Percentiles rank a stretch among this genome's conserved stretches.
These are phyloP conservation scores for Urostyla sp. DNA, from an alignment of 73 alveolate genomes.

Conservation along the genomic window DNA sequence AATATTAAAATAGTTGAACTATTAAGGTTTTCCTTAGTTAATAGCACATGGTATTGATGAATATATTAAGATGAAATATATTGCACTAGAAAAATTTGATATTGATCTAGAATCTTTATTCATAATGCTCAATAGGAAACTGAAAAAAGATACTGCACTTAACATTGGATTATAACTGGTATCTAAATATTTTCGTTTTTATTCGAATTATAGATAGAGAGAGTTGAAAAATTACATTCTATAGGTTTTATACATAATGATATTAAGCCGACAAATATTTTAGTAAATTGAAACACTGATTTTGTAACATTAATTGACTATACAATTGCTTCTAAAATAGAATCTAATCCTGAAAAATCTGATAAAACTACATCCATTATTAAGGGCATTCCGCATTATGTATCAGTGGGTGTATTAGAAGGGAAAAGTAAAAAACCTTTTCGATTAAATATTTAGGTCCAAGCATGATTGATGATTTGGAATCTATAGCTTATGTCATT, in stretches of 20 bases:
- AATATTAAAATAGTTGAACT: not conserved
- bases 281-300: not conserved
- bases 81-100: conserved; percentile 13
- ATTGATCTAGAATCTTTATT: conserved; percentile 21
- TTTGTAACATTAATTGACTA: not conserved
- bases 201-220: conserved; percentile 2
- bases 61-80: not conserved
- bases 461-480: conserved; percentile 41
- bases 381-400: conserved; percentile 35
- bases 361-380: not conserved
- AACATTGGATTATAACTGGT: conserved; percentile 14
- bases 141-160: not conserved
- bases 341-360: not conserved
- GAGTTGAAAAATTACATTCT: conserved; percentile 29
- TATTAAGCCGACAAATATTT: conserved; percentile 34
- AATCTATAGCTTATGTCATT: conserved; percentile 20
- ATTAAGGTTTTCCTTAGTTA: conserved; percentile 9
- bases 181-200: not conserved
- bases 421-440: not conserved
- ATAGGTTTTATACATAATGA: conserved; percentile 47
- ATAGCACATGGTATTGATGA: conserved; percentile 15
- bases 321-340: not conserved
- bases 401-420: conserved; percentile 5
- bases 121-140: not conserved
- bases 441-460: not conserved